Evolutionary conservation across 106 monocot species (phyloP), one percentile per base, ranked within the genome.

Genomic region (Allium fistulosum): DNA sequence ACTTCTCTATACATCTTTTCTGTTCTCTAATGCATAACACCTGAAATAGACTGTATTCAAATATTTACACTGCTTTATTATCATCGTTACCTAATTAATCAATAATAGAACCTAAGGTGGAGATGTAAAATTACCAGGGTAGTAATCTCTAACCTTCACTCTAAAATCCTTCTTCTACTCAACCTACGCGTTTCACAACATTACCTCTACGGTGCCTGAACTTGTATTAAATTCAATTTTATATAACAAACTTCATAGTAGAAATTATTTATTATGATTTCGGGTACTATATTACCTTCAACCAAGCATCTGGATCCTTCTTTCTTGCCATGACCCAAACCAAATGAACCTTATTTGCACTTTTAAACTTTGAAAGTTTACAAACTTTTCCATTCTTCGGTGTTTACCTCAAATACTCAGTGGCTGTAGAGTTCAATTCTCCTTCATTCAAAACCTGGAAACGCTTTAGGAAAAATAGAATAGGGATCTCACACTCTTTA

Each of bases 141-240:
- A 14, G 64, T 90, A 94, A 11, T 60, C 49, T 48, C 81, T 73
- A 17, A 94, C 83, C 46, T 53, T 60, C 9, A 94, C 80, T 86
- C 79, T 69, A 90, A 51, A 5, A 9, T 61, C 27, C 7, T 63
- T 45, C 74, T 74, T 61, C 57, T 46, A 58, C 9, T 45, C 52
- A 46, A 58, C 27, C 72, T 56, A 7, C 72, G 76, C 37, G 73
- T 75, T 48, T 74, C 75, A 65, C 90, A 94, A 57, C 94, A 90
- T 5, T 90, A 87, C 65, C 94, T 67, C 27, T 90, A 65, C n/a
- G 94, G 87, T 10, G 90, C 94, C 94, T 94, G 78, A 37, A 37
- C 37, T 1, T 37, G 2, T 5, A 37, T 37, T 5, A 37, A 37
- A 37, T 37, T 37, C 0, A 37, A 37, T 37, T 4, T 37, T 37